phyloP scores from a whole-genome alignment of 257 asterid species.

The Mentha longifolia region DNA sequence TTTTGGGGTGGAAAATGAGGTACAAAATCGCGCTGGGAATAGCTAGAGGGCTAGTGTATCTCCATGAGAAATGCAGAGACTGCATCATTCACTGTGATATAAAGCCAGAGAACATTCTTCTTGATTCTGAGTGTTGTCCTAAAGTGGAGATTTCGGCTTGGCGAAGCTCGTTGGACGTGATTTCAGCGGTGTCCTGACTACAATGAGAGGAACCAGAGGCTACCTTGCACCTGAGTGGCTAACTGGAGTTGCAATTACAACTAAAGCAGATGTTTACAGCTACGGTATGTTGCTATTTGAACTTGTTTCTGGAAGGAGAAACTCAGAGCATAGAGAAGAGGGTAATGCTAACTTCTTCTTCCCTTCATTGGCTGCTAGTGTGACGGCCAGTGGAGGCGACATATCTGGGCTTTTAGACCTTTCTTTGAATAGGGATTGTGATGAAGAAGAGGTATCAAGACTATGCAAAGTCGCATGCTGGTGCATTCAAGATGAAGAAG shows the following conservation, averaged over 20 bases:
- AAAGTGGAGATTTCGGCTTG: slow-evolving; percentile 48
- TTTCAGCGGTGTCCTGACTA: slow-evolving; percentile 49
- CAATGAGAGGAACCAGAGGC: slow-evolving; percentile 52
- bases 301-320: slow-evolving; percentile 48
- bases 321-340: slow-evolving; percentile 37
- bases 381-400: slow-evolving; percentile 39
- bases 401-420: slow-evolving; percentile 40
- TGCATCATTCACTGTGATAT: slow-evolving; percentile 59
- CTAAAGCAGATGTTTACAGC: slow-evolving; percentile 55
- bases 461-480: slow-evolving; percentile 47
- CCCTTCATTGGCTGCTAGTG: slow-evolving; percentile 38
- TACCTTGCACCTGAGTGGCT: slow-evolving; percentile 58
- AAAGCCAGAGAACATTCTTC: slow-evolving; percentile 52
- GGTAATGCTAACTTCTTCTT: slow-evolving; percentile 37
- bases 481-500: slow-evolving; percentile 53
- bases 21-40: slow-evolving; percentile 49
- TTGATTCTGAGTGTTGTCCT: slow-evolving; percentile 43
- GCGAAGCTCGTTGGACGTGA: slow-evolving; percentile 57
- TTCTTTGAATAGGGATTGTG: slow-evolving; percentile 26
- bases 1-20: slow-evolving; percentile 47
- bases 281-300: slow-evolving; percentile 57
- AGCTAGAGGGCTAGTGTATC: slow-evolving; percentile 52
- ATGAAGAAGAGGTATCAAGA: slow-evolving; percentile 41
- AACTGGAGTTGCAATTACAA: slow-evolving; percentile 48
- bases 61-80: slow-evolving; percentile 58